Base-by-base conservation (phyloP, 805 yeast species). In the Myxozyma monticola region DNA sequence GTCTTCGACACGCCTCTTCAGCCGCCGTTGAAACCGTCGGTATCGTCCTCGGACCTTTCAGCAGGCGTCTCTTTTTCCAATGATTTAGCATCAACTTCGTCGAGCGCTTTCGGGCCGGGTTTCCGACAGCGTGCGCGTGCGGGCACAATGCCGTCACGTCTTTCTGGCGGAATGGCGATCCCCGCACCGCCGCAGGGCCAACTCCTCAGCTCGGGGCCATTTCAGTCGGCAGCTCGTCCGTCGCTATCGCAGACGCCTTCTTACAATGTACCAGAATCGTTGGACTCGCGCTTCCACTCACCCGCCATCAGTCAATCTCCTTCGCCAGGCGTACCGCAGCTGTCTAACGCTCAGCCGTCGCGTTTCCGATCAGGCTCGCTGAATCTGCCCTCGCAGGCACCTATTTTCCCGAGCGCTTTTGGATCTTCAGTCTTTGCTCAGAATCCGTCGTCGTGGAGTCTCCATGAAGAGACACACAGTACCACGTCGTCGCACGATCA, bases 121-220 rank as follows among this genome's bases (percentile, higher is more conserved):
- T 65, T 71, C 45, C 70, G 80, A 59, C 72, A 79, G 14, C 75
- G 93, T 54, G 80, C 85, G 38, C 75, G 95, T 57, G 85, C 93
- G 1, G 93, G 93, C 2, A 86, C 95, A 12, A 69, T 86, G 41
- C 91, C 93, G 7, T 81, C 89, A 18, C 70, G 83, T 41, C 74
- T 82, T 47, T 58, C 41, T 53, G 65, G 42, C 31, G 9, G 12
- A 14, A 14, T 10, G 31, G 9, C 31, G 31, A 14, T 28, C 5
- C 54, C 41, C 25, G 22, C 42, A 2, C 49, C 48, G 7, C 44
- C 44, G 17, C 28, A 14, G 20, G 44, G 39, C 40, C 59, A 21
- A 24, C 26, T 33, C 25, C 35, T 21, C 38, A 37, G 38, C 38
- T 5, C 38, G 18, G 7, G 37, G 1, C 29, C 40, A 15, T 45